These are phyloP conservation scores for Hymenoscyphus albidus DNA, from an alignment of 2,329 filamentous ascomycete genomes.

Conservation along the genomic window DNA sequence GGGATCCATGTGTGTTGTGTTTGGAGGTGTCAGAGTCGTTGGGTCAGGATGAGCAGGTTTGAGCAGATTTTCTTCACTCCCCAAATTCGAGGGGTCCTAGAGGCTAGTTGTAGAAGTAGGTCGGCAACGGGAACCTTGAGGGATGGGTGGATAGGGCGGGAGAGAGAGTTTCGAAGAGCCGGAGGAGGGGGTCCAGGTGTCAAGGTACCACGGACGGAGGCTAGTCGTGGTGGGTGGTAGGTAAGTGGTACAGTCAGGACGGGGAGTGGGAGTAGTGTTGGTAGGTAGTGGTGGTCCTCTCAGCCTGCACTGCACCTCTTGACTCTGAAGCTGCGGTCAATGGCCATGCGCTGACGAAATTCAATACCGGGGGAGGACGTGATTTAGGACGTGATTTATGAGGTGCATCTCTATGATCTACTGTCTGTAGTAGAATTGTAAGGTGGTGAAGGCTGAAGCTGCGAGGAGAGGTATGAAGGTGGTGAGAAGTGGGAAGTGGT, in stretches of 20 bases:
- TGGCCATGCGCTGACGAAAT: neutral
- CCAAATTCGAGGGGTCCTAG: neutral
- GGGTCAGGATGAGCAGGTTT: conserved; percentile 20
- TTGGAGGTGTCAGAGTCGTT: conserved; percentile 6
- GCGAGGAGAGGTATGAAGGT: neutral
- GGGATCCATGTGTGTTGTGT: conserved; percentile 9
- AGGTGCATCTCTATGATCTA: neutral
- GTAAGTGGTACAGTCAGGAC: too few species aligned
- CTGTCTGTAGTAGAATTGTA: too few species aligned
- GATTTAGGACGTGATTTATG: neutral
- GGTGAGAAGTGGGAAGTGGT: neutral
- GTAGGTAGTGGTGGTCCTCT: neutral
- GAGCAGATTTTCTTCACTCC: conserved; percentile 23
- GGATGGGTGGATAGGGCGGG: neutral
- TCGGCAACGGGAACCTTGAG: neutral
- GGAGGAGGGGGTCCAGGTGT: neutral
- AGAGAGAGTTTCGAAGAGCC: neutral
- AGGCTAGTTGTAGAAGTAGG: too few species aligned
- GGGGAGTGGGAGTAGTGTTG: conserved; percentile 1
- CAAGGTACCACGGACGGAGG: neutral
- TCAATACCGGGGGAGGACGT: neutral
- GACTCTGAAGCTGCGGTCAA: neutral
- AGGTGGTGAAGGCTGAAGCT: too few species aligned
- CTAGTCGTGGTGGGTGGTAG: too few species aligned
- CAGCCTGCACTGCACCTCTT: neutral